A percentile compares a stretch with the other conserved stretches of the same genome.
phyloP scores from a whole-genome alignment of 2,329 filamentous ascomycete species.

The Alternaria tenuissima region DNA sequence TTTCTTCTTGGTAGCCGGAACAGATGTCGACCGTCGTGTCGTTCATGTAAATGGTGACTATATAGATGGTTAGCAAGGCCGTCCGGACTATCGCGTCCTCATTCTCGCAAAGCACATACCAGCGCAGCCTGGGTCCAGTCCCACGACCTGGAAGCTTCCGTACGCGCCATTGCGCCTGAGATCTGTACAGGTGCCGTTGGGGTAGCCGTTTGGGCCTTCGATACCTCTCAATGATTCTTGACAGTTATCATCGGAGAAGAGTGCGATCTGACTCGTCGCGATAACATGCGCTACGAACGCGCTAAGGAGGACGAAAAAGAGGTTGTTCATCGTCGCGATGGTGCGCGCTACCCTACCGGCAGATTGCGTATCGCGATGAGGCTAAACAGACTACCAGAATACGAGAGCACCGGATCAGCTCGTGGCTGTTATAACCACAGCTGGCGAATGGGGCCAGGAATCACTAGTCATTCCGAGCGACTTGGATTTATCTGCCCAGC shows the following conservation, averaged over 20 bases:
- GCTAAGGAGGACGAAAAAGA: neutral
- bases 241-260: constrained; percentile 21
- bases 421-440: constrained; percentile 7
- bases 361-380: neutral
- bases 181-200: constrained; percentile 26
- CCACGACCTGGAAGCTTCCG: constrained; percentile 35
- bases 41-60: constrained; percentile 15
- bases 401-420: constrained; percentile 3
- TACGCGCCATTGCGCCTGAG: constrained; percentile 21
- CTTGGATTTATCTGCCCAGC: neutral
- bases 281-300: neutral
- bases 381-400: neutral
- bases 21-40: constrained; percentile 10
- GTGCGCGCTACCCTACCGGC: neutral
- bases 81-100: neutral
- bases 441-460: neutral
- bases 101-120: constrained; percentile 19
- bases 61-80: neutral
- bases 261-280: constrained; percentile 16
- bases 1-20: constrained; percentile 13
- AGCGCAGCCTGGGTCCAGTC: constrained; percentile 34
- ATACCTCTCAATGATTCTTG: constrained; percentile 18
- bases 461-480: neutral
- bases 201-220: constrained; percentile 27
- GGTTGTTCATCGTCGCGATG: constrained; percentile 2